Conservation (phyloP, 75 land plant species). For the Ceratopteris richardii region DNA sequence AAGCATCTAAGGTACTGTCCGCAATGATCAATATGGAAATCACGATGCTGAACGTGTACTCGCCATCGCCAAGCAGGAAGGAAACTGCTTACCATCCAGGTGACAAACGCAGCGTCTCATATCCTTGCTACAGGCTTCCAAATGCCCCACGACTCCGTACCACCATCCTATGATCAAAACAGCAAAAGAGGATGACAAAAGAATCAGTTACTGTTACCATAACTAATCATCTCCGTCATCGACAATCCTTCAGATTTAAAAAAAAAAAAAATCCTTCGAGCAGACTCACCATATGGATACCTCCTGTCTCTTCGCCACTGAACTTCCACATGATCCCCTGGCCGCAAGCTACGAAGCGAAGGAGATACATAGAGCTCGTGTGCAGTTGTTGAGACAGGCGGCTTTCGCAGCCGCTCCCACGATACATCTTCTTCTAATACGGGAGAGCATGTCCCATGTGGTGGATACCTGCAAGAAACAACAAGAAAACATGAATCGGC, state of each 20-base stretch:
- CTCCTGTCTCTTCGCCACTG: conserved; percentile 49
- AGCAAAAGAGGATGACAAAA: conserved; percentile 7
- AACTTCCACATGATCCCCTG: conserved; percentile 49
- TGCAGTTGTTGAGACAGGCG: conserved; percentile 41
- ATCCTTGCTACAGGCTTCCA: conserved; percentile 22
- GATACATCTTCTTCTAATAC: conserved; percentile 37
- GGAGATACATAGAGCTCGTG: conserved; percentile 39
- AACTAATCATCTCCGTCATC: background rate
- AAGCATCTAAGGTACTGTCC: no score
- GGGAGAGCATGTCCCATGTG: conserved; percentile 36
- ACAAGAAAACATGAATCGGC: no score
- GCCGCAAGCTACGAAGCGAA: conserved; percentile 29
- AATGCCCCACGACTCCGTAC: conserved; percentile 52
- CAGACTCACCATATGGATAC: conserved; percentile 49
- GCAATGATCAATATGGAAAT: no score
- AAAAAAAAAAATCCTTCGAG: no score
- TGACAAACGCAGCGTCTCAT: conserved; percentile 29
- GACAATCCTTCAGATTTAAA: no score
- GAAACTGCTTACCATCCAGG: conserved; percentile 17
- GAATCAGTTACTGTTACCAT: no score
- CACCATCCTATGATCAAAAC: no score
- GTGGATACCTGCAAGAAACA: conserved; percentile 51
- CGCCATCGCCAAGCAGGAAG: no score
- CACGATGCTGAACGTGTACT: no score
- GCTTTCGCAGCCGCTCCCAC: conserved; percentile 43